Percentiles rank a stretch among this genome's conserved stretches.
phyloP scores from a whole-genome alignment of 139 green algal species.

The Parachlorella kessleri region DNA sequence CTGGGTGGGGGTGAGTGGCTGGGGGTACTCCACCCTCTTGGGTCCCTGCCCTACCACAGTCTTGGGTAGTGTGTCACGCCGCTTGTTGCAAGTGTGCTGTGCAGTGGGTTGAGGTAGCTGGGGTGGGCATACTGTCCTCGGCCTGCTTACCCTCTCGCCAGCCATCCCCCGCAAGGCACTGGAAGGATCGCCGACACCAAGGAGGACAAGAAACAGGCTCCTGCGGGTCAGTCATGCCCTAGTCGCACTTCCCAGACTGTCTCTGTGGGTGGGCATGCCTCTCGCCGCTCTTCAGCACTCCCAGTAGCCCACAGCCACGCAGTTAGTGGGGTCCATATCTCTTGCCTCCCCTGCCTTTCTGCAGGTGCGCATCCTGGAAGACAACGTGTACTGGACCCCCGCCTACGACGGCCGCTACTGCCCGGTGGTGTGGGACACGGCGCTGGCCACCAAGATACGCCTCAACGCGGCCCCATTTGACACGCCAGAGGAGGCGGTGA shows the following conservation, averaged over 20 bases:
- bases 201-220: too few species aligned
- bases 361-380: background rate
- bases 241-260: background rate
- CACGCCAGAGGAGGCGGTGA: background rate
- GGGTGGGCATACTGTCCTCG: too few species aligned
- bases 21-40: too few species aligned
- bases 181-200: too few species aligned
- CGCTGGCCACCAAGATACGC: background rate
- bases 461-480: background rate
- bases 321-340: background rate
- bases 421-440: background rate
- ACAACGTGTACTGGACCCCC: background rate
- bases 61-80: too few species aligned
- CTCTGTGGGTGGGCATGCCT: background rate
- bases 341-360: background rate
- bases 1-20: constrained; percentile 21
- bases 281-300: background rate
- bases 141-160: too few species aligned
- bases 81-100: too few species aligned
- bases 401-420: background rate
- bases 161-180: too few species aligned
- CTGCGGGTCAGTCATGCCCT: background rate
- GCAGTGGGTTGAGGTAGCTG: too few species aligned
- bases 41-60: too few species aligned
- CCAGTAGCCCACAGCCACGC: background rate